phyloP scores from a whole-genome alignment of 116 monocot species.

The Dioscorea cayenensis region DNA sequence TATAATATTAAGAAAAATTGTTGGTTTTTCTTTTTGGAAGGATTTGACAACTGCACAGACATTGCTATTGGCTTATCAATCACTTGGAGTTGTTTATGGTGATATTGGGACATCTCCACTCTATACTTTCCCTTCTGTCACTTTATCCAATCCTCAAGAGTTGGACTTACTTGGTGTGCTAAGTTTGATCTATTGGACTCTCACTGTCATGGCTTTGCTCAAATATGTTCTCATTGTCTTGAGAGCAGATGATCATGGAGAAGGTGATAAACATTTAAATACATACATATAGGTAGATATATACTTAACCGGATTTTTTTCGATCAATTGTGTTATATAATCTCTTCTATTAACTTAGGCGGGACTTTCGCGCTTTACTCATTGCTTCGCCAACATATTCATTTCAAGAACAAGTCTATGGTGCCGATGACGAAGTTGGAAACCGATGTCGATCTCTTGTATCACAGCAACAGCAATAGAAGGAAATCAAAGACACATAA shows the following conservation, averaged over 20 bases:
- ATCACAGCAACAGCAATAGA: conserved; percentile 16
- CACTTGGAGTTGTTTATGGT: conserved; percentile 64
- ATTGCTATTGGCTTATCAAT: conserved; percentile 34
- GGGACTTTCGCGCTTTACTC: conserved; percentile 64
- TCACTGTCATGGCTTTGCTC: conserved; percentile 39
- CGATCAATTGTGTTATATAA: background rate
- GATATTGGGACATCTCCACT: conserved; percentile 69
- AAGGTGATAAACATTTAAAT: conserved; percentile 27
- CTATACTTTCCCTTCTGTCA: conserved; percentile 51
- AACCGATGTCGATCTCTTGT: conserved; percentile 30
- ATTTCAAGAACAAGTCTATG: conserved; percentile 33
- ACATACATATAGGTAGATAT: background rate
- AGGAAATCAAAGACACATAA: conserved; percentile 13
- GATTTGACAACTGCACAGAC: conserved; percentile 20
- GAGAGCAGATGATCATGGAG: conserved; percentile 63
- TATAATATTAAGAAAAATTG: background rate
- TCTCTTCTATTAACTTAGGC: conserved; percentile 13
- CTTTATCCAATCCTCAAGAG: conserved; percentile 21
- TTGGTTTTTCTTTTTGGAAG: conserved; percentile 5
- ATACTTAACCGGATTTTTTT: background rate
- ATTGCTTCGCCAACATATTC: conserved; percentile 39
- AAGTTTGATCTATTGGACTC: conserved; percentile 62
- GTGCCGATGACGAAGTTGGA: conserved; percentile 19
- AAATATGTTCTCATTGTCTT: conserved; percentile 55
- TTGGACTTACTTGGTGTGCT: conserved; percentile 43